Conservation (phyloP, 2,329 filamentous ascomycete genomes). For the Nemania diffusa region DNA sequence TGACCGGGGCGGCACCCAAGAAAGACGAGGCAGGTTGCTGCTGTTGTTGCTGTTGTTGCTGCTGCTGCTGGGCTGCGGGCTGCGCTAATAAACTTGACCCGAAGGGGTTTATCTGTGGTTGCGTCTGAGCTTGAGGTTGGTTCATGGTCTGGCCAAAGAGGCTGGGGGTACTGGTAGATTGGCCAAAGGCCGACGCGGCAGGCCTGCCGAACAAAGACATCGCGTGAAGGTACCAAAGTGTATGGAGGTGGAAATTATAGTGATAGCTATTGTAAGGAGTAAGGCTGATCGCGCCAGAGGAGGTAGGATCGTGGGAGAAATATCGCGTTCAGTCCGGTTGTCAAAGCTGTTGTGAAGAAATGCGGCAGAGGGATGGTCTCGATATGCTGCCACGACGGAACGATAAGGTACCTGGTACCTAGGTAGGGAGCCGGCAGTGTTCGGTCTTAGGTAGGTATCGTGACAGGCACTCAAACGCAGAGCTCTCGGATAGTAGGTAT, state of each 20-base stretch:
- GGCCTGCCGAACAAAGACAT: constrained; percentile 46
- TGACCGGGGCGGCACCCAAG: constrained; percentile 56
- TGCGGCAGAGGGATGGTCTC: constrained; percentile 9
- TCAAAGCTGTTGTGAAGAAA: constrained; percentile 15
- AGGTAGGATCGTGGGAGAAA: neutral
- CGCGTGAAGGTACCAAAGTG: neutral
- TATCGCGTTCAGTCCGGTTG: constrained; percentile 9
- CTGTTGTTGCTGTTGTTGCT: constrained; percentile 49
- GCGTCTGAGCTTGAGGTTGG: constrained; percentile 51
- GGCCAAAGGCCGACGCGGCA: constrained; percentile 39
- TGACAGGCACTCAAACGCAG: neutral
- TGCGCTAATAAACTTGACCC: constrained; percentile 49
- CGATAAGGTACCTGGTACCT: neutral
- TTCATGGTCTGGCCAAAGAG: constrained; percentile 56
- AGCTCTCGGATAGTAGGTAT: neutral
- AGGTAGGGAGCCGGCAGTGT: neutral
- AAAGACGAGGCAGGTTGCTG: constrained; percentile 56
- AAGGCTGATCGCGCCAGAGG: constrained; percentile 1
- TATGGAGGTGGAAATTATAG: neutral
- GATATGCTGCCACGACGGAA: neutral
- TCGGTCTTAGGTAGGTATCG: neutral
- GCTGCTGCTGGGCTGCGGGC: constrained; percentile 52
- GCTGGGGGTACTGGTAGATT: constrained; percentile 43
- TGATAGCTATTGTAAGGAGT: neutral
- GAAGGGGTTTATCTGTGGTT: constrained; percentile 41